These are phyloP conservation scores for Halophytophthora polymorphica DNA, from an alignment of 352 stramenopile species.

Conservation along the genomic window DNA sequence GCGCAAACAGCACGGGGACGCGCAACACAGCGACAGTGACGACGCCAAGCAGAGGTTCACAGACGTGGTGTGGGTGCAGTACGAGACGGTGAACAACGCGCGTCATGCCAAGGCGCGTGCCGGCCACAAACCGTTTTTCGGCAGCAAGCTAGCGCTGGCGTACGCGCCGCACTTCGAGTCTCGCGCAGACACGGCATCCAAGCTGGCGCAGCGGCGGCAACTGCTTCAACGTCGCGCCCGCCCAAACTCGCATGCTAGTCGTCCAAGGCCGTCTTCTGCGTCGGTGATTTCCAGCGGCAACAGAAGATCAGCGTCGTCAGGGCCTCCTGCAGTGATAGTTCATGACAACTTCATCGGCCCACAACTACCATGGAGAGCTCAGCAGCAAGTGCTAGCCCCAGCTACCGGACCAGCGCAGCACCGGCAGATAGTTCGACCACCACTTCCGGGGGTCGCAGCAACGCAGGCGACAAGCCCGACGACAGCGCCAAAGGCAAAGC, in stretches of 20 bases:
- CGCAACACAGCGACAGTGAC: slow-evolving; percentile 1
- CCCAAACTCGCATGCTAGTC: background rate
- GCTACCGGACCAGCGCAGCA: slow-evolving; percentile 3
- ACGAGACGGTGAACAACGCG: slow-evolving; percentile 74
- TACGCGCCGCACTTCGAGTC: slow-evolving; percentile 70
- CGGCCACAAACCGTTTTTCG: slow-evolving; percentile 65
- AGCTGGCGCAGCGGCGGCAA: slow-evolving; percentile 57
- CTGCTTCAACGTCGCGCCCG: slow-evolving; percentile 39
- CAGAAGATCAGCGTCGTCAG: slow-evolving; percentile 1
- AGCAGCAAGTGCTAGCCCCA: background rate
- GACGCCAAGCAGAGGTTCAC: slow-evolving; percentile 39
- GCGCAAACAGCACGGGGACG: background rate
- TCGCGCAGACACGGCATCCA: slow-evolving; percentile 51
- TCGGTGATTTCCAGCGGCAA: slow-evolving; percentile 1
- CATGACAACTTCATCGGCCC: slow-evolving; percentile 45
- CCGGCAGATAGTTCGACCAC: slow-evolving; percentile 1
- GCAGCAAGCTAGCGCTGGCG: slow-evolving; percentile 51
- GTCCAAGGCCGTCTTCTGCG: background rate
- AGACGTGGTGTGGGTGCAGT: slow-evolving; percentile 67
- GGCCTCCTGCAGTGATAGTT: slow-evolving; percentile 4
- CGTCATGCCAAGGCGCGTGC: slow-evolving; percentile 58
- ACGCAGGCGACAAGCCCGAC: slow-evolving; percentile 2
- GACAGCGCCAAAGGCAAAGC: slow-evolving; percentile 19
- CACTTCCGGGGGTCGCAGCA: slow-evolving; percentile 1
- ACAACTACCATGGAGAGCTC: slow-evolving; percentile 22